A percentile compares a stretch with the other conserved stretches of the same genome.
These are phyloP conservation scores for Leishmania turanica DNA, from an alignment of 208 protist species.

Conservation along the genomic window DNA sequence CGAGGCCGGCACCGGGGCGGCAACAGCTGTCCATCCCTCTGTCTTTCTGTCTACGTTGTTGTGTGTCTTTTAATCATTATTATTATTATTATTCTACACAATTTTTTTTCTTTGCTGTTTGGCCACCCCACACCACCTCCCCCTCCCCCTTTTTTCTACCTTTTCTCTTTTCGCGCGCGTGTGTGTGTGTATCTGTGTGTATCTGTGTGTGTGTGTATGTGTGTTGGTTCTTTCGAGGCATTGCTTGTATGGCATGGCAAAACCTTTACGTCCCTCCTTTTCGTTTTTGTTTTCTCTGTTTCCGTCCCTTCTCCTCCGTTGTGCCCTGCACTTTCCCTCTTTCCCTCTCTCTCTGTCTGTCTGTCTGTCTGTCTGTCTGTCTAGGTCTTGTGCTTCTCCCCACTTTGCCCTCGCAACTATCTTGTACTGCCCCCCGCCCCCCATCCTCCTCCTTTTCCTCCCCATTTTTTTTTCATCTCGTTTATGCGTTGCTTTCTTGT, in stretches of 20 bases:
- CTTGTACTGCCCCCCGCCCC: not conserved
- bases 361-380: not conserved
- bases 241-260: not conserved
- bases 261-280: not conserved
- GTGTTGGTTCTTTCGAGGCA: not conserved
- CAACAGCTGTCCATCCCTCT: not conserved
- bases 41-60: conserved; percentile 3
- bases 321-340: not conserved
- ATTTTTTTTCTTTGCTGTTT: not conserved
- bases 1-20: not conserved
- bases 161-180: not conserved
- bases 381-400: not conserved
- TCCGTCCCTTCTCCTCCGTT: not conserved
- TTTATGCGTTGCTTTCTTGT: not conserved
- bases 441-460: conserved; percentile 5
- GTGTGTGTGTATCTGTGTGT: not conserved
- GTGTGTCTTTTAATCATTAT: not conserved
- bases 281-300: not conserved
- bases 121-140: not conserved
- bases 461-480: not conserved
- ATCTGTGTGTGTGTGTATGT: not conserved
- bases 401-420: not conserved
- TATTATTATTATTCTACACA: not conserved
- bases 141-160: not conserved
- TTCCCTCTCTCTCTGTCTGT: not conserved